phyloP scores from a whole-genome alignment of 129 eudicot species.

The Centella asiatica region DNA sequence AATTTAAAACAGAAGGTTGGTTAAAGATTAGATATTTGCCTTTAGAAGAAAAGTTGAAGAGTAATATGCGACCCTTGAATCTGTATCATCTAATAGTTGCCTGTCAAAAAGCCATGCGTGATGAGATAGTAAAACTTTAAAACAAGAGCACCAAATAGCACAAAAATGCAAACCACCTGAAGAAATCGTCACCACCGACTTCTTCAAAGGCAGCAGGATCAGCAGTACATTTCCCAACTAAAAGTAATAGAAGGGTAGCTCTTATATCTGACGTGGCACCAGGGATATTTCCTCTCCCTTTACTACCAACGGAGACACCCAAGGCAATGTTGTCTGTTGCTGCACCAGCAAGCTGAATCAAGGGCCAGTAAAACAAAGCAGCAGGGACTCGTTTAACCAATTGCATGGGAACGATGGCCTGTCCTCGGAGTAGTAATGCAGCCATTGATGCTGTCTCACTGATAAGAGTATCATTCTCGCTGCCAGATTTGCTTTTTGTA shows the following conservation, averaged over 20 bases:
- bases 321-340: conserved; percentile 97
- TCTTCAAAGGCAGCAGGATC: conserved; percentile 73
- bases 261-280: conserved; percentile 98
- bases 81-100: conserved; percentile 94
- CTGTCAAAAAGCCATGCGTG: too few relatives aligned
- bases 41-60: conserved; percentile 93
- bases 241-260: conserved; percentile 90
- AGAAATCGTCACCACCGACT: conserved; percentile 93
- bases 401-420: conserved; percentile 94
- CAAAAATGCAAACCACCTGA: conserved; percentile 41
- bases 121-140: neutral
- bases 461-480: conserved; percentile 24
- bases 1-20: neutral
- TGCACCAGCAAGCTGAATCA: conserved; percentile 94
- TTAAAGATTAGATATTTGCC: conserved; percentile 32
- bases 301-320: conserved; percentile 99
- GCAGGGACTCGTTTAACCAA: conserved; percentile 94
- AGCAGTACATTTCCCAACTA: conserved; percentile 93
- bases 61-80: conserved; percentile 98
- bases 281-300: conserved; percentile 94
- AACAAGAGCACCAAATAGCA: conserved; percentile 10
- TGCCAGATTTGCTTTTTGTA: conserved; percentile 33
- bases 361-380: conserved; percentile 91
- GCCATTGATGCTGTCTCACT: conserved; percentile 93
- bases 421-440: conserved; percentile 86